These are phyloP conservation scores for Hypoxylon sp. DNA, from an alignment of 2,329 filamentous ascomycete genomes.

Conservation along the genomic window DNA sequence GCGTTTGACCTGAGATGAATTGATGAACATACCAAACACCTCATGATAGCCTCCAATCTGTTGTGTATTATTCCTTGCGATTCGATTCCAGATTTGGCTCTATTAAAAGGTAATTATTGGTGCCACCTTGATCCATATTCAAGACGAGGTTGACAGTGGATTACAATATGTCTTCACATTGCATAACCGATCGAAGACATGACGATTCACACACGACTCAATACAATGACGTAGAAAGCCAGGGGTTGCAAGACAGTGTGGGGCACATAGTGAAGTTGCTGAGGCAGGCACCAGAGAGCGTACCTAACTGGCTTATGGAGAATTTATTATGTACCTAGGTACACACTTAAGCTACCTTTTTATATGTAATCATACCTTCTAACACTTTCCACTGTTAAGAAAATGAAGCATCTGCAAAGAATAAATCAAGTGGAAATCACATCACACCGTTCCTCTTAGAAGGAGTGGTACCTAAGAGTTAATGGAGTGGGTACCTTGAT, in stretches of 20 bases:
- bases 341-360: no score
- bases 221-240: background rate
- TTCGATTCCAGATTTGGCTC: background rate
- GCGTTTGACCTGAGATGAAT: constrained; percentile 2
- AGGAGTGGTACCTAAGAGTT: background rate
- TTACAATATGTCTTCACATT: no score
- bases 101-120: background rate
- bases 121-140: background rate
- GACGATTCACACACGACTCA: no score
- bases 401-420: background rate
- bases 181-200: no score
- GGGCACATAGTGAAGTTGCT: no score
- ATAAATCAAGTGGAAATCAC: background rate
- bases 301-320: no score
- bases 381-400: background rate
- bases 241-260: no score
- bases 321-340: no score
- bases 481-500: background rate
- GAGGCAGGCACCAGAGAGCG: no score
- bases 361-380: no score
- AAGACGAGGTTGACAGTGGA: background rate
- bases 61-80: background rate
- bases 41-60: background rate
- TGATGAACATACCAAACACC: constrained; percentile 4
- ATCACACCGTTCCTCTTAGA: background rate